Evolutionary conservation across 2,329 filamentous ascomycete species (phyloP).

Genomic region (Sphaerulina populicola): DNA sequence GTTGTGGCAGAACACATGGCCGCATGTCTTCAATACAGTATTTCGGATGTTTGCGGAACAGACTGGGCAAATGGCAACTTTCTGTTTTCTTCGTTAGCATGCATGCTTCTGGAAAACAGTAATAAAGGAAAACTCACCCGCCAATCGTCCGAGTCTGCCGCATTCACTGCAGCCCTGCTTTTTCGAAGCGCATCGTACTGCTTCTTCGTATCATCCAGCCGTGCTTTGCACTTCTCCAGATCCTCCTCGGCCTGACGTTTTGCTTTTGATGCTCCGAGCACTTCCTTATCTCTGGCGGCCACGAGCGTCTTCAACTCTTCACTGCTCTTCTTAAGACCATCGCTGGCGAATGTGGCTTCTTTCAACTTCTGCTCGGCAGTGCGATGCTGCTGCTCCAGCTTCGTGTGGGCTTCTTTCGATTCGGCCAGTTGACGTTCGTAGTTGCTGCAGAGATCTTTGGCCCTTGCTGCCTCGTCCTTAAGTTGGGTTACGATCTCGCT

Average conservation of each 20-base stretch:
- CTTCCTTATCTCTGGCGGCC: constrained; percentile 64
- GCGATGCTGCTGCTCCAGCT: constrained; percentile 63
- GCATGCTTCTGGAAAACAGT: background rate
- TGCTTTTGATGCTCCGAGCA: constrained; percentile 54
- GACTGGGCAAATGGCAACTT: constrained; percentile 77
- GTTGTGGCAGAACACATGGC: constrained; percentile 84
- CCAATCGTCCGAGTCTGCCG: constrained; percentile 74
- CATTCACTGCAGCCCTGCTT: constrained; percentile 58
- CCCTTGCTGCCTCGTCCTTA: constrained; percentile 79
- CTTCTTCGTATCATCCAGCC: constrained; percentile 69
- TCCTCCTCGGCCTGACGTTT: constrained; percentile 59
- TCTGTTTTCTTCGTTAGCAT: constrained; percentile 31
- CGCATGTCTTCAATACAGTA: constrained; percentile 84
- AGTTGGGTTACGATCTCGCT: constrained; percentile 88
- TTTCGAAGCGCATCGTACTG: constrained; percentile 78
- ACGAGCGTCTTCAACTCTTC: constrained; percentile 66
- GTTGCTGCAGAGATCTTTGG: constrained; percentile 66
- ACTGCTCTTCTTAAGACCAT: constrained; percentile 67
- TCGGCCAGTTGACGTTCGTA: constrained; percentile 87
- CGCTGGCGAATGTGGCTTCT: constrained; percentile 61
- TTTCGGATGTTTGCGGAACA: constrained; percentile 93
- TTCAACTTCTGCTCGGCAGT: constrained; percentile 62
- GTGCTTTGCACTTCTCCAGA: constrained; percentile 67
- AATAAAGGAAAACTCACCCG: constrained; percentile 56
- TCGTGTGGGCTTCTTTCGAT: constrained; percentile 67